Conservation (phyloP, 2,329 filamentous ascomycete genomes). For the Ceratocystiopsis sp. region DNA sequence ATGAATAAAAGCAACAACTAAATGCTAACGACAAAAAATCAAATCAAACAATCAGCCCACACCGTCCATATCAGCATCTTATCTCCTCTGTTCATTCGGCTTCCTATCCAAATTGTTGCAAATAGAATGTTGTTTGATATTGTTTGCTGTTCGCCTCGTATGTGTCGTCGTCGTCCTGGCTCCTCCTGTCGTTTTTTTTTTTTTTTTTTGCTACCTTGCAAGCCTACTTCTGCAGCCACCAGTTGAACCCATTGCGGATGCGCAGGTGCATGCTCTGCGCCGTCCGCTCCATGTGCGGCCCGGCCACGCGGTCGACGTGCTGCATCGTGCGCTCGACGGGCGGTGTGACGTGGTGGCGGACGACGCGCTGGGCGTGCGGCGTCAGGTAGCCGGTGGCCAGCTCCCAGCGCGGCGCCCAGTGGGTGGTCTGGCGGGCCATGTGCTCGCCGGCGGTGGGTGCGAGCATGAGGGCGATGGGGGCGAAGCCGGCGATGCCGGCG, state of each 20-base stretch:
- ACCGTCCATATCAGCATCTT: too few species aligned
- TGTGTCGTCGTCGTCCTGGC: conserved; percentile 24
- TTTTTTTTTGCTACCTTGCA: background rate
- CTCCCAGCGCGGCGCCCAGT: conserved; percentile 45
- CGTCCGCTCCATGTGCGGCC: conserved; percentile 25
- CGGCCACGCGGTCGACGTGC: conserved; percentile 28
- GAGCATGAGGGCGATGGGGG: conserved; percentile 39
- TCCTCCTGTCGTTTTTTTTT: background rate
- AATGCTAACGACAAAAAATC: too few species aligned
- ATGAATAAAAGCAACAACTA: too few species aligned
- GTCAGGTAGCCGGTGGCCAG: conserved; percentile 38
- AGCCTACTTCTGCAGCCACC: conserved; percentile 10
- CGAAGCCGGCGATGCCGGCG: conserved; percentile 34
- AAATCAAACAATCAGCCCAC: too few species aligned
- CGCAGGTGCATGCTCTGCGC: conserved; percentile 29
- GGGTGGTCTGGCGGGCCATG: conserved; percentile 33
- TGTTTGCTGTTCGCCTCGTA: too few species aligned
- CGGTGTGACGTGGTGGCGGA: conserved; percentile 29
- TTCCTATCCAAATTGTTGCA: too few species aligned
- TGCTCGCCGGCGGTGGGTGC: conserved; percentile 35
- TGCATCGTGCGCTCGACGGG: conserved; percentile 27
- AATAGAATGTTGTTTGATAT: too few species aligned
- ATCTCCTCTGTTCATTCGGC: too few species aligned
- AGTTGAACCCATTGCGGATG: conserved; percentile 28
- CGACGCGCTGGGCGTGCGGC: conserved; percentile 25